Percentiles rank a stretch among this genome's conserved stretches.
These are phyloP conservation scores for Penicillium sp. DNA, from an alignment of 2,329 filamentous ascomycete species.

Conservation along the genomic window DNA sequence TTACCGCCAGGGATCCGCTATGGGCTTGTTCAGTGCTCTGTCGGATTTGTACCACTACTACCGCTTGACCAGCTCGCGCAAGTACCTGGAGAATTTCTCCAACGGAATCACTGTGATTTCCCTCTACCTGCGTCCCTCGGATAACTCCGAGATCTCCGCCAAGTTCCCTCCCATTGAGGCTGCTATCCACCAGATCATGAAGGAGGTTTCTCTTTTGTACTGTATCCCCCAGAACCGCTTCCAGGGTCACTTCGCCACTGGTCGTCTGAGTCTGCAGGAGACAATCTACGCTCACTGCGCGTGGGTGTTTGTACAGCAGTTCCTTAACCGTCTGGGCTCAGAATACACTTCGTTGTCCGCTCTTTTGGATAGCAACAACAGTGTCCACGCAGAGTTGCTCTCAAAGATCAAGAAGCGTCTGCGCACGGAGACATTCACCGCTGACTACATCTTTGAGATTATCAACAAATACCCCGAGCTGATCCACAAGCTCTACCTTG, in stretches of 20 bases:
- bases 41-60: constrained; percentile 99
- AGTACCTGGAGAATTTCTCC: constrained; percentile 98
- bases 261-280: constrained; percentile 87
- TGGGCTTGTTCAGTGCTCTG: constrained; percentile 90
- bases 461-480: constrained; percentile 86
- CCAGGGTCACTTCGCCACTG: constrained; percentile 81
- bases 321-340: constrained; percentile 87
- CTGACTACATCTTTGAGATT: constrained; percentile 97
- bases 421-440: constrained; percentile 94
- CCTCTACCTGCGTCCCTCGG: constrained; percentile 79
- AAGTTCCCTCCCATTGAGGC: constrained; percentile 80
- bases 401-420: constrained; percentile 94
- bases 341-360: constrained; percentile 87
- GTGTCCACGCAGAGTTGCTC: constrained; percentile 78
- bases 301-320: constrained; percentile 97
- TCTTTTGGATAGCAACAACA: constrained; percentile 77
- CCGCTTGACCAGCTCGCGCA: constrained; percentile 89
- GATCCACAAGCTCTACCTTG: constrained; percentile 82
- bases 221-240: constrained; percentile 98
- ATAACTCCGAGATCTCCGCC: constrained; percentile 53
- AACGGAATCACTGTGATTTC: constrained; percentile 98
- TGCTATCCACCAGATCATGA: constrained; percentile 97
- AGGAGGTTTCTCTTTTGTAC: constrained; percentile 95
- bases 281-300: constrained; percentile 96
- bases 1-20: constrained; percentile 87